Base-by-base conservation (phyloP, 1,284 basidiomycete genomes). In the Ustilago loliicola region DNA sequence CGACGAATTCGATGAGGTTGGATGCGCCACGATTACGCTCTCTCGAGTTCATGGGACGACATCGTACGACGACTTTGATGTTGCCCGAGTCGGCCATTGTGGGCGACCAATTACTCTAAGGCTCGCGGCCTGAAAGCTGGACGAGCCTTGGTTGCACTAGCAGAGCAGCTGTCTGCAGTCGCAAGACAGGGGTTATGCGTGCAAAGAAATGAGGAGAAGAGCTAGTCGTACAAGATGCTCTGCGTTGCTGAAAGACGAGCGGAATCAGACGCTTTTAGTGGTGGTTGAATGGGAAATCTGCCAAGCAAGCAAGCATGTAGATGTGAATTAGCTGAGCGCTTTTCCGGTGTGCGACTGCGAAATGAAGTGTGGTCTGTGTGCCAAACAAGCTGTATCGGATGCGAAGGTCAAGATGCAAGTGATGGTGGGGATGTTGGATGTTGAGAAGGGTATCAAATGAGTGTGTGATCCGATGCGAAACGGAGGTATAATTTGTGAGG, bases 31-130 rank as follows among this genome's bases (percentile, higher is more conserved):
- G 67, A 34, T 76, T 73, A 48, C 72, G 61, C 36, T 84, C 83
- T 62, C 83, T 29, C 40, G 72, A 72, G 69, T 84, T 84, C 78
- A 84, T 72, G 34, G 83, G 83, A 19, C 83, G 70, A 67, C 83
- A 84, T 78, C 83, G 81, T 45, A 84, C 83, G 4, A 84, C 79
- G 63, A 84, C 83, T 60, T 84, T 84, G 79, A 84, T 84, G 68
- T 84, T 84, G 62, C 83, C 83, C 38, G 80, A 80, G 73, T 84
- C 83, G 34, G 81, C 68, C 82, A 83, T 83, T 45, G 45, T 72
- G 72, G 58, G 51, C n/a, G 51, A 40, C 34, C 30, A 21, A 9
- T 25, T 8, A 7, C 8, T 23, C 38, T 21, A 21, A 48, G 45
- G 21, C 45, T 48, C 21, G 21, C 45, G 9, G 45, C 11, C 38